Evolutionary conservation across 2,329 filamentous ascomycete species (phyloP).

Genomic region (Neophaeococcomyces aloes): DNA sequence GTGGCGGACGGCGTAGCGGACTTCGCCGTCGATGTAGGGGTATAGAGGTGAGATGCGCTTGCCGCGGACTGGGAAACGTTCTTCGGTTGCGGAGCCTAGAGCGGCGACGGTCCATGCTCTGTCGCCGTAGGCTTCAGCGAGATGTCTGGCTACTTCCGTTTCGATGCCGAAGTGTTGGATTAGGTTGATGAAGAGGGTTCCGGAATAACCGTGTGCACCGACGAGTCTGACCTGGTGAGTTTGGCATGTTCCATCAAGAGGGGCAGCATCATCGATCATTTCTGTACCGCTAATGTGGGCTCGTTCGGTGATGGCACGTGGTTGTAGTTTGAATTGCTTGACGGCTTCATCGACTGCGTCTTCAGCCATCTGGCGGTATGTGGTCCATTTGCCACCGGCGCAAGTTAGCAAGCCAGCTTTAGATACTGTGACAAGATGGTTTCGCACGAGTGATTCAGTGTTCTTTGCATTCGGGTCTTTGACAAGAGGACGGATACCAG

Average conservation of each 20-base stretch:
- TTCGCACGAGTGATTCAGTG: slow-evolving; percentile 77
- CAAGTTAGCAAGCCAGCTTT: slow-evolving; percentile 70
- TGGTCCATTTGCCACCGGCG: slow-evolving; percentile 86
- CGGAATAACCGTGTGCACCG: slow-evolving; percentile 77
- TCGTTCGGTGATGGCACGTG: slow-evolving; percentile 15
- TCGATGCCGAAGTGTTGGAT: slow-evolving; percentile 90
- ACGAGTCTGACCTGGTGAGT: slow-evolving; percentile 73
- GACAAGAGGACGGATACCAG: slow-evolving; percentile 75
- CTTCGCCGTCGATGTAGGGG: slow-evolving; percentile 84
- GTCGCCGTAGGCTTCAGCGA: slow-evolving; percentile 81
- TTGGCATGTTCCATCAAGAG: slow-evolving; percentile 59
- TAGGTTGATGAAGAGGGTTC: slow-evolving; percentile 86
- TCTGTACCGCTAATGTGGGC: slow-evolving; percentile 20
- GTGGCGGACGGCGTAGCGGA: slow-evolving; percentile 75
- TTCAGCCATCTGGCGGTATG: slow-evolving; percentile 86
- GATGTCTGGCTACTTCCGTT: slow-evolving; percentile 82
- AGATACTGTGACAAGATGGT: slow-evolving; percentile 74
- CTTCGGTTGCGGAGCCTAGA: slow-evolving; percentile 63
- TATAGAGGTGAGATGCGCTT: slow-evolving; percentile 70
- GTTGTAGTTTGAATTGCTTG: slow-evolving; percentile 17
- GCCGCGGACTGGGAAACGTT: slow-evolving; percentile 73
- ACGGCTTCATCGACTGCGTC: slow-evolving; percentile 64
- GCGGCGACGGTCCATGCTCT: slow-evolving; percentile 83
- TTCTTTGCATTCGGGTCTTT: slow-evolving; percentile 77
- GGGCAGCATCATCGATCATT: slow-evolving; percentile 18